These are phyloP conservation scores for Metschnikowia gruessii DNA, from an alignment of 805 yeast genomes.

Conservation along the genomic window DNA sequence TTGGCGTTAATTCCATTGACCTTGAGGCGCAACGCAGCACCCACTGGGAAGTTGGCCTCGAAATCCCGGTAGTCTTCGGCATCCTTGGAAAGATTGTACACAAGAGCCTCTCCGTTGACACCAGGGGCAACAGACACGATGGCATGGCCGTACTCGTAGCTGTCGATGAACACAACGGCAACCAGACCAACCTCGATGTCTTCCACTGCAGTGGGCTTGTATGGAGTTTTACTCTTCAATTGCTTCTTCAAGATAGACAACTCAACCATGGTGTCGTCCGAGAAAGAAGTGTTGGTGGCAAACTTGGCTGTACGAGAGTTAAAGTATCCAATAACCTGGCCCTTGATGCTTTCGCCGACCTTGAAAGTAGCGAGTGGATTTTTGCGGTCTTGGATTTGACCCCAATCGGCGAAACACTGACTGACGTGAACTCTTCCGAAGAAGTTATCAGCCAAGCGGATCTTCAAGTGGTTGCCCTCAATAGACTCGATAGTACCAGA, in stretches of 20 bases:
- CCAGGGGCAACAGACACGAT: constrained; percentile 72
- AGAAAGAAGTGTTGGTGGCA: constrained; percentile 49
- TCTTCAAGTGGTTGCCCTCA: constrained; percentile 71
- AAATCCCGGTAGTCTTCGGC: constrained; percentile 46
- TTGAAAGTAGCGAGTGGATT: constrained; percentile 60
- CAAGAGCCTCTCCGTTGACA: constrained; percentile 61
- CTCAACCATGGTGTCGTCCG: constrained; percentile 59
- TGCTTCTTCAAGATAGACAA: constrained; percentile 53
- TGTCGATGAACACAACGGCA: constrained; percentile 62
- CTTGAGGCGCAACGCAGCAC: constrained; percentile 60
- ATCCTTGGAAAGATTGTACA: constrained; percentile 61
- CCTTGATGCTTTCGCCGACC: constrained; percentile 56
- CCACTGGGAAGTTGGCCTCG: constrained; percentile 63
- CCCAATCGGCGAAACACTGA: constrained; percentile 54
- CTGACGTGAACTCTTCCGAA: constrained; percentile 79
- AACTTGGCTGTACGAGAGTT: constrained; percentile 68
- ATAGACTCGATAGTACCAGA: constrained; percentile 59
- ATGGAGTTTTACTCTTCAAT: constrained; percentile 21
- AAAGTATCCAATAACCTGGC: constrained; percentile 71
- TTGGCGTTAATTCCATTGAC: constrained; percentile 55
- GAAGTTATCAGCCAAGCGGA: constrained; percentile 70
- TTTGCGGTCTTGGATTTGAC: constrained; percentile 54
- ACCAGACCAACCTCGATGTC: constrained; percentile 47
- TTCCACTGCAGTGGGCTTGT: constrained; percentile 16
- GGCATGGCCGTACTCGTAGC: constrained; percentile 53